Conservation (phyloP, 2,329 filamentous ascomycete genomes). For the Ampelomyces quisqualis region DNA sequence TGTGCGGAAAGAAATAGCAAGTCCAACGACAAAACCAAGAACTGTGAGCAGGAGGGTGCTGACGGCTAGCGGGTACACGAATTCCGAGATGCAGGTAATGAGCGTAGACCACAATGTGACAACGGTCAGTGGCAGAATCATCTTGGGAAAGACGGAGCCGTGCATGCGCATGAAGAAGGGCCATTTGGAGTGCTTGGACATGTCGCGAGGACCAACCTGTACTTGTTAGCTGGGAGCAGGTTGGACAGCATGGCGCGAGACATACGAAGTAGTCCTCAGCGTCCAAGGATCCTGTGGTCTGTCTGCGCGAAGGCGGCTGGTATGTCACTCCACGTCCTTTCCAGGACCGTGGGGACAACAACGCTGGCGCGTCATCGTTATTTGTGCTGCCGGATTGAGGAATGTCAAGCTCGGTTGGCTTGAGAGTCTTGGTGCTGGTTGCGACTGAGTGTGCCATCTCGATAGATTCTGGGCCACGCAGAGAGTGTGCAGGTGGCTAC, state of each 20-base stretch:
- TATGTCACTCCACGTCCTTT: slow-evolving; percentile 29
- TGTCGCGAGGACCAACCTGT: slow-evolving; percentile 63
- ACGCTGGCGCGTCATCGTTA: slow-evolving; percentile 15
- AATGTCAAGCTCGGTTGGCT: slow-evolving; percentile 34
- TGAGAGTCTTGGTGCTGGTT: slow-evolving; percentile 34
- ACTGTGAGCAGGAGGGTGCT: slow-evolving; percentile 71
- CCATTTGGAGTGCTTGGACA: slow-evolving; percentile 73
- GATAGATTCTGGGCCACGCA: slow-evolving; percentile 4
- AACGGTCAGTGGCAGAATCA: slow-evolving; percentile 68
- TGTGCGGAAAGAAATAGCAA: slow-evolving; percentile 75
- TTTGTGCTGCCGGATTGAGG: slow-evolving; percentile 18
- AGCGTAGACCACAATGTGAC: slow-evolving; percentile 65
- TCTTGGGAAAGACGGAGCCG: slow-evolving; percentile 71
- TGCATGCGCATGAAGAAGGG: slow-evolving; percentile 74
- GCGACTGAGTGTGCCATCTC: slow-evolving; percentile 32
- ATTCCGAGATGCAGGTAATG: slow-evolving; percentile 55
- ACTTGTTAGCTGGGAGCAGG: slow-evolving; percentile 9
- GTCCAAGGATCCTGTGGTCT: slow-evolving; percentile 35
- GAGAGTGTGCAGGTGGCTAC: slow-evolving; percentile 16
- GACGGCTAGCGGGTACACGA: slow-evolving; percentile 56
- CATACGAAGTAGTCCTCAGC: slow-evolving; percentile 63
- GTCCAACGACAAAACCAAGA: slow-evolving; percentile 77
- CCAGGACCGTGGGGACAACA: slow-evolving; percentile 39
- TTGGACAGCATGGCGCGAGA: slow-evolving; percentile 9
- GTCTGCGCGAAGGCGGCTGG: slow-evolving; percentile 31